Base-by-base conservation (phyloP, 2,329 filamentous ascomycete species). In the Pestalotiopsis sp. region DNA sequence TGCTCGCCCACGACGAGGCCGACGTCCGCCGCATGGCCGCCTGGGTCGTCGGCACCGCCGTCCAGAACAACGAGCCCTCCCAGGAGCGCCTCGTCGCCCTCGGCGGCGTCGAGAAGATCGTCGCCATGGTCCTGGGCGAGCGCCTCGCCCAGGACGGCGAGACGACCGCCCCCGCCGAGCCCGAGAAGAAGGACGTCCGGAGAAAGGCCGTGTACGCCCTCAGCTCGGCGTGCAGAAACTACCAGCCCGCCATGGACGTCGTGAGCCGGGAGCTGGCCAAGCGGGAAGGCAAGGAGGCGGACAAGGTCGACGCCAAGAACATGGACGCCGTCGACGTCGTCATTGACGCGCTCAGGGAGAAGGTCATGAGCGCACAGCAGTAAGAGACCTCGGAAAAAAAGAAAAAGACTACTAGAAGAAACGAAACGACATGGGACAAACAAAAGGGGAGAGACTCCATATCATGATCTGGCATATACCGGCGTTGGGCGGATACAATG, bases 11-110 rank as follows among this genome's bases (percentile, higher is more conserved):
- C 75, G 85, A 87, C 12, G 91, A 96, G 76, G 78, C 85, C 5
- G 92, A 96, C 71, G 84, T 97, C 76, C 86, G 95, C 72, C 90
- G 86, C 75, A 94, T 94, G 88, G 95, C 95, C 2, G 94, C 94
- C n/a, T 97, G 94, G 93, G 98, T 94, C 82, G 84, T 96, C 69
- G 94, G 93, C 64, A 98, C 95, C 5, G 95, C 96, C 11, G 96
- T 99, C 69, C 95, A 98, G 86, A 99, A 99, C 83, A 98, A 99
- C 80, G 87, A 88, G 74, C 92, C 91, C 78, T 91, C 89, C 64
- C 96, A 99, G 82, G 93, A 96, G 82, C 89, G 88, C 65, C 80
- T 90, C 67, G 73, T 88, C 31, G 85, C 85, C 45, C 80, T 86
- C 71, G 92, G 92, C 39, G 93, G 91, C 3, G 84, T 98, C 38